Evolutionary conservation across 768 basidiomycete genomes (phyloP).

Genomic region (Phlebiopsis flavidoalba): DNA sequence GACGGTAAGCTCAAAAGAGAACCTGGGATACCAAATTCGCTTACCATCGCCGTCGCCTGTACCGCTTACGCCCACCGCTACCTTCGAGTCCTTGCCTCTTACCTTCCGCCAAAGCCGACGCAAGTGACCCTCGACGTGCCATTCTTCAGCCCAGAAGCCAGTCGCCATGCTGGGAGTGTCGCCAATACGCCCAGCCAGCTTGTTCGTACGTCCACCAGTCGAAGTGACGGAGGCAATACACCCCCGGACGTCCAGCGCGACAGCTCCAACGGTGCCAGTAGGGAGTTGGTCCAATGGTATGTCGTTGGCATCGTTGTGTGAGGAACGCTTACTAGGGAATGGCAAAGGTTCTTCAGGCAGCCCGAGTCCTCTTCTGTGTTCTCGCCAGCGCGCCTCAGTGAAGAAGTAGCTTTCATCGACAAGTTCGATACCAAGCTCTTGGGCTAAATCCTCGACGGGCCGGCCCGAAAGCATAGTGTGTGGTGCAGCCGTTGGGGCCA

Average conservation of each 20-base stretch:
- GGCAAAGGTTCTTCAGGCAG: conserved; percentile 64
- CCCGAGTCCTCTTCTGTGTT: conserved; percentile 70
- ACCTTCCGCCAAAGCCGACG: conserved; percentile 37
- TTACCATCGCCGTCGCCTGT: conserved; percentile 83
- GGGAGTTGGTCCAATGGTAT: conserved; percentile 53
- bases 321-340: conserved; percentile 8
- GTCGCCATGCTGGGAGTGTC: conserved; percentile 76
- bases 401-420: conserved; percentile 78
- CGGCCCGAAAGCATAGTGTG: conserved; percentile 70
- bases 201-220: conserved; percentile 81
- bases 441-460: conserved; percentile 58
- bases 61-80: conserved; percentile 71
- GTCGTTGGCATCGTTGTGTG: not conserved
- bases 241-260: conserved; percentile 69
- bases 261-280: conserved; percentile 80
- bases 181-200: conserved; percentile 76
- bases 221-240: conserved; percentile 73
- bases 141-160: conserved; percentile 85
- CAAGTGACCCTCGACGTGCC: conserved; percentile 35
- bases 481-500: conserved; percentile 53
- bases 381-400: conserved; percentile 68
- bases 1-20: not conserved
- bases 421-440: conserved; percentile 45
- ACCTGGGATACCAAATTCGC: conserved; percentile 17
- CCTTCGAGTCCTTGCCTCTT: conserved; percentile 25